Conservation (phyloP, 2,329 filamentous ascomycete genomes). For the Colletotrichum simmondsii region DNA sequence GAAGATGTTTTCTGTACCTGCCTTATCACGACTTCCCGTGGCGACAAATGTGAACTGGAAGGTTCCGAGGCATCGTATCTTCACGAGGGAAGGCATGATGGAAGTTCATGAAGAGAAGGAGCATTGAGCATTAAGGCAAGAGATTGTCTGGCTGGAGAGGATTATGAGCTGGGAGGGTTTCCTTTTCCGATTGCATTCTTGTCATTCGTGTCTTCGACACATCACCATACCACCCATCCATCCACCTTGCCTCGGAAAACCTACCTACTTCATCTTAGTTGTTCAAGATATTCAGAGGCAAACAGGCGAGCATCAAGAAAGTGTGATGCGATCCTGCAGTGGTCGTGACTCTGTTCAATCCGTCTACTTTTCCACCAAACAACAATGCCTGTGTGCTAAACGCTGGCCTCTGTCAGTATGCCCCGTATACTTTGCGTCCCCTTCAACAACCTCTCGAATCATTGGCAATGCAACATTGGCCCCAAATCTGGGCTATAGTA, state of each 20-base stretch:
- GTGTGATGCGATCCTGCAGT: not conserved
- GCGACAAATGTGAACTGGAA: not conserved
- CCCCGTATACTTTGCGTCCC: not conserved
- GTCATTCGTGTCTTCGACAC: not conserved
- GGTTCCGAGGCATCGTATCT: too few relatives aligned
- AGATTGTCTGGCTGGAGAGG: not conserved
- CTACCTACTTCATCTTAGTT: not conserved
- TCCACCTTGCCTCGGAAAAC: too few relatives aligned
- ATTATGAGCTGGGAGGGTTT: not conserved
- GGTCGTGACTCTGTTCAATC: not conserved
- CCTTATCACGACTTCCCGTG: slow-evolving; percentile 17
- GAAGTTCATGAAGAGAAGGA: not conserved
- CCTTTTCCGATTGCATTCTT: not conserved
- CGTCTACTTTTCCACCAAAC: too few relatives aligned
- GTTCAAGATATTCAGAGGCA: not conserved
- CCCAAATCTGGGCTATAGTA: slow-evolving; percentile 1
- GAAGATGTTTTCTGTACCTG: not conserved
- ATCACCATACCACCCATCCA: too few relatives aligned
- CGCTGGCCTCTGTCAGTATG: not conserved
- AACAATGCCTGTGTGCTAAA: not conserved
- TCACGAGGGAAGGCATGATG: not conserved
- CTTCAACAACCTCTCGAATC: slow-evolving; percentile 2
- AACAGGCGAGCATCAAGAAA: not conserved
- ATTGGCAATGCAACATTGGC: slow-evolving; percentile 28
- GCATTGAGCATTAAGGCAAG: too few relatives aligned